Conservation (phyloP, 2,329 filamentous ascomycete genomes). For the Trichoderma hamatum region DNA sequence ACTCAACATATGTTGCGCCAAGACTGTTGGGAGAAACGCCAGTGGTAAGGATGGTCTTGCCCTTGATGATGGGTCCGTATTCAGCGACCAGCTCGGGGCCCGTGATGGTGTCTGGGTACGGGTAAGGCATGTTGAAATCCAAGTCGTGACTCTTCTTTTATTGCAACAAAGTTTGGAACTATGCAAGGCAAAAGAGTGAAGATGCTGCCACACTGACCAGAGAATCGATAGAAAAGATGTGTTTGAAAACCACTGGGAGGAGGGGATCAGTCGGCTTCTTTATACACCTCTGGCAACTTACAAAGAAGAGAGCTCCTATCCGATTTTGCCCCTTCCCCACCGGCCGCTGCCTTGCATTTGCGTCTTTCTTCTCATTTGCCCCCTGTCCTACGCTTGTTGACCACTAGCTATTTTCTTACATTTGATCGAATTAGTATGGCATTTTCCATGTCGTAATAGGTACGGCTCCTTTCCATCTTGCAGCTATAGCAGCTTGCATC, state of each 20-base stretch:
- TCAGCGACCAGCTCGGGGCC: slow-evolving; percentile 35
- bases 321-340: neutral
- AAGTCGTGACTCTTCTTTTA: neutral
- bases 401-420: neutral
- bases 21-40: slow-evolving; percentile 47
- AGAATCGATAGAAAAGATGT: neutral
- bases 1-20: slow-evolving; percentile 42
- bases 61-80: slow-evolving; percentile 39
- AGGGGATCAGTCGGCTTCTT: neutral
- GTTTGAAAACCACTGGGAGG: neutral
- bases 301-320: neutral
- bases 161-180: neutral
- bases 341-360: neutral
- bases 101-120: neutral
- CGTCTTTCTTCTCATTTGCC: neutral
- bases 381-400: neutral
- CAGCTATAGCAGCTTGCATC: neutral
- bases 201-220: neutral
- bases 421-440: neutral
- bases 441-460: neutral
- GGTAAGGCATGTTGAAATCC: slow-evolving; percentile 21
- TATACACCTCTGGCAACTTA: neutral
- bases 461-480: neutral
- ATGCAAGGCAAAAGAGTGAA: neutral
- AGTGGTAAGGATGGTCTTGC: slow-evolving; percentile 47